These are phyloP conservation scores for Chamaecyparis obtusa DNA, from an alignment of 75 land plant species.

Conservation along the genomic window DNA sequence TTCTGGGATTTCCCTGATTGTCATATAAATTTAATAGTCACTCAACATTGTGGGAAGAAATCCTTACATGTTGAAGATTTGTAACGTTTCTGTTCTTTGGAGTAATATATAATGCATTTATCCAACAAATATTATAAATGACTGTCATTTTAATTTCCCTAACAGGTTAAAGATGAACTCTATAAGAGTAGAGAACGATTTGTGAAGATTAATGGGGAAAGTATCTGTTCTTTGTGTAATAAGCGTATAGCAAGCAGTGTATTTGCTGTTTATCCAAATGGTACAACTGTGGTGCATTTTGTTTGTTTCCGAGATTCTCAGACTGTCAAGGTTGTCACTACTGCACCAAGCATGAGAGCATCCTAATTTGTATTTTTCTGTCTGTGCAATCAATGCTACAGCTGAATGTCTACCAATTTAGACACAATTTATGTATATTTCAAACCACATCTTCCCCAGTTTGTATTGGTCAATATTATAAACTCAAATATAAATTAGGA, in stretches of 20 bases:
- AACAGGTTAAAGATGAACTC: slow-evolving; percentile 87
- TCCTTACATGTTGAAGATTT: background rate
- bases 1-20: background rate
- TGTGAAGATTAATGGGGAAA: slow-evolving; percentile 73
- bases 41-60: background rate
- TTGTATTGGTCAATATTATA: background rate
- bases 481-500: background rate
- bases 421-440: background rate
- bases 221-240: slow-evolving; percentile 83
- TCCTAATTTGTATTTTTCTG: background rate
- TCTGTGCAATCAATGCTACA: background rate
- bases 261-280: slow-evolving; percentile 93
- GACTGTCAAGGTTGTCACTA: slow-evolving; percentile 54
- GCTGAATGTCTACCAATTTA: background rate
- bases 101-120: background rate
- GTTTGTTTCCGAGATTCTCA: slow-evolving; percentile 89
- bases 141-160: background rate
- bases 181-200: slow-evolving; percentile 52
- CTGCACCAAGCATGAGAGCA: slow-evolving; percentile 14
- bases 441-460: background rate
- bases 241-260: slow-evolving; percentile 88
- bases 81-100: background rate
- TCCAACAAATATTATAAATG: background rate
- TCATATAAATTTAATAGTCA: too few species aligned
- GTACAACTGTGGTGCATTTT: slow-evolving; percentile 85